These are phyloP conservation scores for Zymoseptoria crescenta DNA, from an alignment of 2,329 filamentous ascomycete species.

Conservation along the genomic window DNA sequence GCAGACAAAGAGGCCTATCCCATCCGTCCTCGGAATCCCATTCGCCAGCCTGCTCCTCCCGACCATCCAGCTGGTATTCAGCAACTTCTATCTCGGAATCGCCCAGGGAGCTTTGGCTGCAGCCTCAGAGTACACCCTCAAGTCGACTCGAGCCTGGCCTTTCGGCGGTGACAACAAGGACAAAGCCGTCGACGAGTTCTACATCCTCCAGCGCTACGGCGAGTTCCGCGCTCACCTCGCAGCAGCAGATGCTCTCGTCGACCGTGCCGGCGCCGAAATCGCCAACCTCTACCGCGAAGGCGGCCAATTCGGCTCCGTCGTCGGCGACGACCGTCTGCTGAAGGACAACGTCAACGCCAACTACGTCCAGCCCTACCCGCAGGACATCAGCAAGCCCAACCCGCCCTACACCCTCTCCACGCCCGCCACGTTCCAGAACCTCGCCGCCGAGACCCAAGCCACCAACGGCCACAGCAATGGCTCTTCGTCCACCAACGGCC, in stretches of 20 bases:
- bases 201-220: slow-evolving; percentile 57
- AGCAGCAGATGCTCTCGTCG: slow-evolving; percentile 51
- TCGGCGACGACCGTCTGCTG: slow-evolving; percentile 5
- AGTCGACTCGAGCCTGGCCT: slow-evolving; percentile 55
- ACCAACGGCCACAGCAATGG: slow-evolving; percentile 16
- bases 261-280: slow-evolving; percentile 47
- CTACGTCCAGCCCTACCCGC: slow-evolving; percentile 8
- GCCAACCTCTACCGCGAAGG: slow-evolving; percentile 38
- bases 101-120: slow-evolving; percentile 50
- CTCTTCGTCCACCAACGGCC: slow-evolving; percentile 9
- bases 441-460: slow-evolving; percentile 5
- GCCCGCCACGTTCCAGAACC: slow-evolving; percentile 11
- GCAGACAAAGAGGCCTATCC: slow-evolving; percentile 43
- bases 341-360: slow-evolving; percentile 15
- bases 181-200: slow-evolving; percentile 54
- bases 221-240: slow-evolving; percentile 56
- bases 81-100: slow-evolving; percentile 59
- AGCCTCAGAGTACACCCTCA: slow-evolving; percentile 50
- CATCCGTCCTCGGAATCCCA: slow-evolving; percentile 44
- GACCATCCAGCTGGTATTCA: slow-evolving; percentile 58
- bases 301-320: slow-evolving; percentile 22
- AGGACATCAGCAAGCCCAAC: slow-evolving; percentile 20
- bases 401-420: slow-evolving; percentile 19
- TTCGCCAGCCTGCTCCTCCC: slow-evolving; percentile 54
- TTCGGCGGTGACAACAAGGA: slow-evolving; percentile 56